Conservation (phyloP, 2,329 filamentous ascomycete species). For the Colletotrichum sp. region DNA sequence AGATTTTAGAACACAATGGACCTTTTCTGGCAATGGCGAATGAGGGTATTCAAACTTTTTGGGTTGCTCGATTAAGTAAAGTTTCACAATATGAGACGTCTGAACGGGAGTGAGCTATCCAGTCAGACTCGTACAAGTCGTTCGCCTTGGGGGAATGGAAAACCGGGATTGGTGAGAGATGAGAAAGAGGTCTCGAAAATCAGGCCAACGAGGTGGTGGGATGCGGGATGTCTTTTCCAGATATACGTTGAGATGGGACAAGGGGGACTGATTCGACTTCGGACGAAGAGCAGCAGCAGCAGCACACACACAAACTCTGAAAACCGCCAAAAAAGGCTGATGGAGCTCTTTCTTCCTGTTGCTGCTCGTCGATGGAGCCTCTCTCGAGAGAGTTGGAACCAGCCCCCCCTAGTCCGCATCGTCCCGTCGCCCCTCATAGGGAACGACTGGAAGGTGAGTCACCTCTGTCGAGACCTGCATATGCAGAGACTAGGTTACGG, state of each 20-base stretch:
- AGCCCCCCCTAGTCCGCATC: slow-evolving; percentile 9
- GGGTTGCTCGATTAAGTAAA: neutral
- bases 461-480: slow-evolving; percentile 25
- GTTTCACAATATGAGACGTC: neutral
- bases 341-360: neutral
- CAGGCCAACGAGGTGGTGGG: slow-evolving; percentile 2
- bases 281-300: neutral
- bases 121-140: neutral
- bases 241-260: slow-evolving; percentile 2
- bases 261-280: slow-evolving; percentile 5
- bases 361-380: neutral
- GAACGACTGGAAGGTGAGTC: slow-evolving; percentile 31
- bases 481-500: slow-evolving; percentile 12
- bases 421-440: slow-evolving; percentile 17
- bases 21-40: neutral
- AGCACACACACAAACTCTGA: neutral
- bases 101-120: neutral
- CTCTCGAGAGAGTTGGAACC: neutral
- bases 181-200: slow-evolving; percentile 5
- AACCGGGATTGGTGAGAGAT: neutral
- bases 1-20: neutral
- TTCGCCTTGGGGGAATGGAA: neutral
- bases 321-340: neutral
- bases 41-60: neutral
- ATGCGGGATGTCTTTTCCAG: neutral